These are phyloP conservation scores for Cyclospora cayetanensis DNA, from an alignment of 169 alveolate genomes.

Conservation along the genomic window DNA sequence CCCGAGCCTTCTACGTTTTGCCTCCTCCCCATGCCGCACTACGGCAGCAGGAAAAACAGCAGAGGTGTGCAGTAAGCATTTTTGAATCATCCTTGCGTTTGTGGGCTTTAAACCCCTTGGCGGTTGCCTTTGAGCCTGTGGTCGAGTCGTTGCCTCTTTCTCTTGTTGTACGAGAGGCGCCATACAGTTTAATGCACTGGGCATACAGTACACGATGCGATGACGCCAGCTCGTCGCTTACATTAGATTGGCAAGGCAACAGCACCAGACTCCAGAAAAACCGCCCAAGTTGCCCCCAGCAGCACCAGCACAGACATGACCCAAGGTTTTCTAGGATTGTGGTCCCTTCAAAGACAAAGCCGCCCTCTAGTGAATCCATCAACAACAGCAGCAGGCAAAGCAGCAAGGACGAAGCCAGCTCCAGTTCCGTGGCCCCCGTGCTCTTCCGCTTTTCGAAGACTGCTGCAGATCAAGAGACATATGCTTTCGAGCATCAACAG, in stretches of 20 bases:
- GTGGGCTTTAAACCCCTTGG: conserved; percentile 67
- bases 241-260: background rate
- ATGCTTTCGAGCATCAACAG: background rate
- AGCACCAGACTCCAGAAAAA: background rate
- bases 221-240: background rate
- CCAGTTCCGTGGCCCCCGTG: background rate
- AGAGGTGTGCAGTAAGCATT: background rate
- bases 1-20: conserved; percentile 37
- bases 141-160: conserved; percentile 36
- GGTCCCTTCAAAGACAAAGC: background rate
- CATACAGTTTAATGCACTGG: conserved; percentile 29
- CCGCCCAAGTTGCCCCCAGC: background rate
- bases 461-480: background rate
- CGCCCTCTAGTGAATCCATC: background rate
- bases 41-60: conserved; percentile 24
- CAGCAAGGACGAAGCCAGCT: background rate
- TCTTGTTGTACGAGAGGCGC: conserved; percentile 57
- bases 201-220: conserved; percentile 40
- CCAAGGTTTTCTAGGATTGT: background rate
- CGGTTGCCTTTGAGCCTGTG: conserved; percentile 70
- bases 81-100: conserved; percentile 16
- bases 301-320: no score
- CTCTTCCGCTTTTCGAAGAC: background rate
- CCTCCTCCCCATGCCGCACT: background rate
- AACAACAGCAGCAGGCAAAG: background rate